A percentile compares a stretch with the other conserved stretches of the same genome.
Evolutionary conservation across 805 yeast species (phyloP).

Genomic region (Saccharomyces eubayanus): DNA sequence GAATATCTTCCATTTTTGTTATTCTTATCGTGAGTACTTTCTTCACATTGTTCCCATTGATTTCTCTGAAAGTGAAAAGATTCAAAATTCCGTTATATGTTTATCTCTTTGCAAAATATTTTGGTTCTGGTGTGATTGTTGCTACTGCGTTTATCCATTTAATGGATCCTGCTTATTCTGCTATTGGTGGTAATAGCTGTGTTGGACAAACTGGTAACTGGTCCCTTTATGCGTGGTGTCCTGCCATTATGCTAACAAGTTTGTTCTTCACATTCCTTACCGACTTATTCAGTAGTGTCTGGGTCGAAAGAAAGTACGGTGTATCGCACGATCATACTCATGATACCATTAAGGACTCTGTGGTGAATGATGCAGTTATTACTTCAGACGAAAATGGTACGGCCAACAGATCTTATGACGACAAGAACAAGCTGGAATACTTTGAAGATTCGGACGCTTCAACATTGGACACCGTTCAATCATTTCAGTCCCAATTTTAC

Average conservation of each 20-base stretch:
- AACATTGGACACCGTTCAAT: conserved; percentile 3
- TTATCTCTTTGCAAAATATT: conserved; percentile 64
- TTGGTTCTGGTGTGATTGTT: conserved; percentile 78
- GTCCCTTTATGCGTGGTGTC: conserved; percentile 40
- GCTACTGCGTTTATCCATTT: conserved; percentile 77
- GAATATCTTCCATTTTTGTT: conserved; percentile 57
- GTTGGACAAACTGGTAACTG: conserved; percentile 38
- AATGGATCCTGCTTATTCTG: conserved; percentile 58
- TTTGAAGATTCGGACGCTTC: conserved; percentile 5
- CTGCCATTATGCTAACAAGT: conserved; percentile 38
- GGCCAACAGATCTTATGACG: not conserved
- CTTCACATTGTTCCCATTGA: conserved; percentile 54
- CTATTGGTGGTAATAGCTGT: conserved; percentile 32
- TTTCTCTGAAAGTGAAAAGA: conserved; percentile 19
- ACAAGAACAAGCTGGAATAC: not conserved
- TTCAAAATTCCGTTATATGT: conserved; percentile 44
- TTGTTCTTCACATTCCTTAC: conserved; percentile 35
- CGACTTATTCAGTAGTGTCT: conserved; percentile 35
- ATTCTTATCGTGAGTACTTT: conserved; percentile 50
- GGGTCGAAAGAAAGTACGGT: conserved; percentile 33
- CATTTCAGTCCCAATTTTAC: conserved; percentile 21
- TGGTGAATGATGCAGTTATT: conserved; percentile 4
- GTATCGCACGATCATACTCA: conserved; percentile 18
- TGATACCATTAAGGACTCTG: conserved; percentile 14
- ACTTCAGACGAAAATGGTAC: not conserved